Base-by-base conservation (phyloP, 1,284 basidiomycete species). In the Vanrija humicola region DNA sequence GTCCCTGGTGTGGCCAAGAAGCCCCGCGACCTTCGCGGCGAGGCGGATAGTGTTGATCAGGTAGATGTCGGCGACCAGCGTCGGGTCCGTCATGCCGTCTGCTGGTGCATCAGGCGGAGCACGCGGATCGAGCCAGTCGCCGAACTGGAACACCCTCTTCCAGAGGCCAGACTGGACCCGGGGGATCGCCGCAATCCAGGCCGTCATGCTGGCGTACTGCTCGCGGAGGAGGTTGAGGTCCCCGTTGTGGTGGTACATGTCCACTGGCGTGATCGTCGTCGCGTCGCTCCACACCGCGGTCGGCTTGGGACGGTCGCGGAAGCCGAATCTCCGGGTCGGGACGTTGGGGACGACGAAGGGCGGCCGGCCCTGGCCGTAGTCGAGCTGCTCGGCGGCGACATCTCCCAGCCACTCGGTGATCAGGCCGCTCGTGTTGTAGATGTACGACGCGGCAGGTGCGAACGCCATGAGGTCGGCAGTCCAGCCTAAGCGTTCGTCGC, bases 401-500 rank as follows among this genome's bases (percentile, higher is more conserved):
- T 74, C 72, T 29, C 60, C 38, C 18, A 74, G 57, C 72, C 72
- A 74, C 16, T 61, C 62, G 14, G 18, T 21, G 19, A 72, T 60
- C 38, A 69, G 55, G 8, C 59, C 58, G 18, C 46, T 16, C 15
- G 66, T 66, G 53, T 74, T 66, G 59, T 60, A 72, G 2, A 73
- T 55, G 53, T 57, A 72, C 29, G 56, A 62, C 1, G 68, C 66
- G 6, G 72, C 72, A 0, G 64, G 62, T 0, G 69, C 64, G 48
- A 74, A 69, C 7, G 67, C 70, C 47, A 68, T 64, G 9, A 72
- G 55, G 49, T 74, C 72, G 18, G 67, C 72, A 0, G 70, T 74
- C 72, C 72, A 74, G 3, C 72, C 72, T 3, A 72, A 60, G 28
- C 72, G 59, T 54, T 74, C 72, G 49, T 74, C 70, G 19, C 72